Evolutionary conservation across 192 early-diverging fungal genomes (phyloP), one percentile per base, ranked within the genome.

Genomic region (Coemansia sp.): DNA sequence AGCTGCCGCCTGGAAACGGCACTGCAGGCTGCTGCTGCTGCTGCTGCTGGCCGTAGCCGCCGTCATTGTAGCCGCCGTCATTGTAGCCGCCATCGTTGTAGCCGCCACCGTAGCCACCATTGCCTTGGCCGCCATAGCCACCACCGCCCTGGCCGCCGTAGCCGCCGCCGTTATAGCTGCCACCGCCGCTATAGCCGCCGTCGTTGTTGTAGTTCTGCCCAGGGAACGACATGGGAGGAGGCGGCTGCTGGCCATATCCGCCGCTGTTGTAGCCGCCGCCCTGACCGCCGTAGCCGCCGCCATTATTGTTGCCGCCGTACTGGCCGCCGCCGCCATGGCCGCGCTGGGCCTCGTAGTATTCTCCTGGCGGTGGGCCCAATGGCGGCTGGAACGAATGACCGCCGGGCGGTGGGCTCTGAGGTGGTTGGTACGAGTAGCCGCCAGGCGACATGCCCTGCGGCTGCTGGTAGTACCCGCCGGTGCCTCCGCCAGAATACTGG

Each of bases 401-500:
- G 34, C 25, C 33, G 26, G 47, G 53, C 18, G 53, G 60, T 13
- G 59, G 61, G 39, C 43, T 50, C 1, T 37, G 60, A 0, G 67
- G 54, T 11, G 55, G 53, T 37, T 39, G 61, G 55, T 56, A 48
- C 55, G 11, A 56, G 61, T 46, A 52, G 64, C 38, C 35, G 29
- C 9, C n/a, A n/a, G n/a, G n/a, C n/a, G n/a, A n/a, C n/a, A n/a
- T n/a, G n/a, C n/a, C n/a, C n/a, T n/a, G n/a, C n/a, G n/a, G n/a
- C n/a, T n/a, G n/a, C n/a, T n/a, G n/a, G n/a, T n/a, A n/a, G n/a
- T n/a, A n/a, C n/a, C n/a, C n/a, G n/a, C n/a, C n/a, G n/a, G n/a
- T 47, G 36, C 29, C 58, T 46, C 36, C 54, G 45, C 43, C 64
- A 53, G 19, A 47, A 62, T 44, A 53, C 60, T 11, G 53, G 60